These are phyloP conservation scores for Tolypocladium capitatum DNA, from an alignment of 2,329 filamentous ascomycete species.

Conservation along the genomic window DNA sequence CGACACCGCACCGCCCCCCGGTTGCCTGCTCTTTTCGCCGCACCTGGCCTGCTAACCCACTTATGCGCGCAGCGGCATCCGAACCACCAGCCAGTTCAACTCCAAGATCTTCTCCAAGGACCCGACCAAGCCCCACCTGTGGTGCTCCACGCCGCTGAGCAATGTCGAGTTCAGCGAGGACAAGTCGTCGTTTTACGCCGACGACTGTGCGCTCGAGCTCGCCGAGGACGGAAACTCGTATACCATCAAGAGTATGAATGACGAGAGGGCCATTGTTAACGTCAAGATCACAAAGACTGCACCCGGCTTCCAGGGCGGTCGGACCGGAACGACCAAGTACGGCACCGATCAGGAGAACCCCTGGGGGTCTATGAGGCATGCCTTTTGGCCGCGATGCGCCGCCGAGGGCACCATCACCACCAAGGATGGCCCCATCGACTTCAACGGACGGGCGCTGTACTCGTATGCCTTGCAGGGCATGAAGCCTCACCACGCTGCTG, in stretches of 20 bases:
- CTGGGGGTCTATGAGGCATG: conserved; percentile 86
- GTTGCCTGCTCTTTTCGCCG: not conserved
- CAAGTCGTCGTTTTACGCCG: conserved; percentile 71
- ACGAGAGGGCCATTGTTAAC: conserved; percentile 71
- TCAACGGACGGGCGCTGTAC: conserved; percentile 69
- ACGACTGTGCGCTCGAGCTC: conserved; percentile 73
- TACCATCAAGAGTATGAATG: conserved; percentile 80
- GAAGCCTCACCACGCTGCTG: conserved; percentile 95
- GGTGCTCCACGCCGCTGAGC: conserved; percentile 67
- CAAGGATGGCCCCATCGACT: conserved; percentile 65
- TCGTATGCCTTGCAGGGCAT: conserved; percentile 86
- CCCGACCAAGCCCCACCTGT: conserved; percentile 59
- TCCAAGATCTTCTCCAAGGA: conserved; percentile 78
- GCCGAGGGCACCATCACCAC: conserved; percentile 77
- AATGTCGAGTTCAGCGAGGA: conserved; percentile 78
- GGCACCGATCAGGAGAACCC: conserved; percentile 76
- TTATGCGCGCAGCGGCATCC: conserved; percentile 54
- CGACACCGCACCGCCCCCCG: conserved; percentile 15
- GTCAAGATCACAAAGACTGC: conserved; percentile 63
- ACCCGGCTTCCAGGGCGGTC: conserved; percentile 75
- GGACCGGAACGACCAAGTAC: conserved; percentile 70
- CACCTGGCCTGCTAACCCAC: conserved; percentile 7
- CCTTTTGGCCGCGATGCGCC: conserved; percentile 83
- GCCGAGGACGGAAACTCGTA: conserved; percentile 73
- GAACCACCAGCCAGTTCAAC: conserved; percentile 87